phyloP scores from a whole-genome alignment of 1,284 basidiomycete species.

The Violaceomyces palustris region DNA sequence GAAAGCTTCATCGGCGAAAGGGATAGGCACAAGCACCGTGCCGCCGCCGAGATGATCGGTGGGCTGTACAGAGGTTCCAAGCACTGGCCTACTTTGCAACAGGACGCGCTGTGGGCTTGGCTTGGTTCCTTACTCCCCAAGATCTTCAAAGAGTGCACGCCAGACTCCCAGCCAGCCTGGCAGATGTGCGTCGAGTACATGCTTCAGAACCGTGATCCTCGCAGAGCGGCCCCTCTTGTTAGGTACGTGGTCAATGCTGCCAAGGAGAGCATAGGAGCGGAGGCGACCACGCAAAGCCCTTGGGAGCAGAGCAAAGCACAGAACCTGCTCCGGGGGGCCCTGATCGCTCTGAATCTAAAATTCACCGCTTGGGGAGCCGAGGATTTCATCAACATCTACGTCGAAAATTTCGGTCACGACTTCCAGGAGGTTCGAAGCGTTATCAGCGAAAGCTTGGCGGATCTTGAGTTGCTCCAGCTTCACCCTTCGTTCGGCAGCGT shows the following conservation, averaged over 20 bases:
- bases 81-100: constrained; percentile 72
- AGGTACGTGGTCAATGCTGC: constrained; percentile 56
- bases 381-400: constrained; percentile 44
- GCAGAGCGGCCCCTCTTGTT: constrained; percentile 71
- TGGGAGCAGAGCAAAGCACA: constrained; percentile 54
- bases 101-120: constrained; percentile 74
- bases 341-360: constrained; percentile 32
- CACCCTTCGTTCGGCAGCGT: constrained; percentile 70
- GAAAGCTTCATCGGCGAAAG: constrained; percentile 61
- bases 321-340: constrained; percentile 56
- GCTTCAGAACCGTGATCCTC: constrained; percentile 74
- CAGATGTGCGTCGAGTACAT: constrained; percentile 57
- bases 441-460: constrained; percentile 53
- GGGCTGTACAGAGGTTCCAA: constrained; percentile 74
- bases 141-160: constrained; percentile 62
- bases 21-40: constrained; percentile 87
- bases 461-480: constrained; percentile 54
- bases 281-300: constrained; percentile 24
- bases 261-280: constrained; percentile 26
- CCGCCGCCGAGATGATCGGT: constrained; percentile 77
- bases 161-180: constrained; percentile 55
- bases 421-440: constrained; percentile 53
- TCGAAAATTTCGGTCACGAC: constrained; percentile 45
- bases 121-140: constrained; percentile 64
- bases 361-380: constrained; percentile 27